A percentile compares a stretch with the other conserved stretches of the same genome.
phyloP scores from a whole-genome alignment of 2,329 filamentous ascomycete genomes.

The Monosporascus sp. region DNA sequence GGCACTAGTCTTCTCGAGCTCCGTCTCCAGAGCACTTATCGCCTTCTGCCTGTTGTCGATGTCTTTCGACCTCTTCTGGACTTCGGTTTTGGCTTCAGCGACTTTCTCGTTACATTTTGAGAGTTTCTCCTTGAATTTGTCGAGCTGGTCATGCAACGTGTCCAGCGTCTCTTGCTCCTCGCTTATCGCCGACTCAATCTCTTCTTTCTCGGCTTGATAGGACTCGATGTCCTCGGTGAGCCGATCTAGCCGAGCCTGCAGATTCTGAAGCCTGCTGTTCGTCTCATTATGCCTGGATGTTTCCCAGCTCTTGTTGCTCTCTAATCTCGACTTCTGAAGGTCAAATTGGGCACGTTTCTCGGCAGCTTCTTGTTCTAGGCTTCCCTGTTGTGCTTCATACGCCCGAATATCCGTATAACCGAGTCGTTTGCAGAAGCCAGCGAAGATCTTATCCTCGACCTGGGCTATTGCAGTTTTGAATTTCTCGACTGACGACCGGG shows the following conservation, averaged over 20 bases:
- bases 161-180: slow-evolving; percentile 72
- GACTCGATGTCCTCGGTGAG: slow-evolving; percentile 64
- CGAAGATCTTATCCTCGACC: slow-evolving; percentile 86
- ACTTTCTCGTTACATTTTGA: slow-evolving; percentile 68
- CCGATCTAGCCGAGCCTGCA: slow-evolving; percentile 61
- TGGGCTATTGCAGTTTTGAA: slow-evolving; percentile 61
- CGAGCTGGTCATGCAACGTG: slow-evolving; percentile 65
- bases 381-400: slow-evolving; percentile 91
- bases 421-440: slow-evolving; percentile 76
- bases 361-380: slow-evolving; percentile 81
- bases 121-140: slow-evolving; percentile 62
- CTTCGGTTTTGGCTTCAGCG: slow-evolving; percentile 68
- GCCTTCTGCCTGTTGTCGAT: slow-evolving; percentile 70
- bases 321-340: slow-evolving; percentile 72
- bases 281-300: slow-evolving; percentile 49
- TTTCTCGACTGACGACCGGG: slow-evolving; percentile 43
- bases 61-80: slow-evolving; percentile 78
- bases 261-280: slow-evolving; percentile 59
- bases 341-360: slow-evolving; percentile 84
- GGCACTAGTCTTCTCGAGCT: slow-evolving; percentile 79
- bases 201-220: slow-evolving; percentile 66
- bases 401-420: slow-evolving; percentile 86
- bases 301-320: slow-evolving; percentile 56
- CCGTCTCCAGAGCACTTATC: slow-evolving; percentile 73
- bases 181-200: slow-evolving; percentile 68